These are phyloP conservation scores for Lanmaoa pseudosensibilis DNA, from an alignment of 768 basidiomycete species.

Conservation along the genomic window DNA sequence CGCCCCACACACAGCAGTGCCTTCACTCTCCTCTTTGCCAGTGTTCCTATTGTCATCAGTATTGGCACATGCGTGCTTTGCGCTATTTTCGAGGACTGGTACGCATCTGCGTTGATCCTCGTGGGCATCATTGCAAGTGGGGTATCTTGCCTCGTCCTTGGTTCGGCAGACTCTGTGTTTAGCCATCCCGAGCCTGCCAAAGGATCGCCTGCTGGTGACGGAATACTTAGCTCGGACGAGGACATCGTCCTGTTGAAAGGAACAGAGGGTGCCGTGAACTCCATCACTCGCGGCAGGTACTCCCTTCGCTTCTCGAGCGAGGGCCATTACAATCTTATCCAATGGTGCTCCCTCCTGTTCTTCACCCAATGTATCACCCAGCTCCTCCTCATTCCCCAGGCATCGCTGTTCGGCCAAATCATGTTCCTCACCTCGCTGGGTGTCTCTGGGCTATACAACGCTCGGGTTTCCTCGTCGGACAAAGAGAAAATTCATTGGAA, in stretches of 20 bases:
- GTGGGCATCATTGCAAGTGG: conserved; percentile 33
- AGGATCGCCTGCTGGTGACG: conserved; percentile 29
- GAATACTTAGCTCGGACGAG: conserved; percentile 19
- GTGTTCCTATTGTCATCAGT: too few relatives aligned
- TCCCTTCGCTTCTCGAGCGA: conserved; percentile 20
- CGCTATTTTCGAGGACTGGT: conserved; percentile 26
- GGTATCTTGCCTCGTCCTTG: conserved; percentile 24
- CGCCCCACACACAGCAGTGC: too few relatives aligned
- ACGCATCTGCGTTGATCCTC: conserved; percentile 31
- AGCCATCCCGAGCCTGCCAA: too few relatives aligned
- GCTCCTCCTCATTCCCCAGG: conserved; percentile 32
- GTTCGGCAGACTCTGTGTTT: conserved; percentile 22
- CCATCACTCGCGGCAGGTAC: conserved; percentile 24
- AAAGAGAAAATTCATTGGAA: conserved; percentile 16
- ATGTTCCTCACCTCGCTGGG: conserved; percentile 31
- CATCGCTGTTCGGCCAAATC: too few relatives aligned
- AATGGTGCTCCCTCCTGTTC: conserved; percentile 25
- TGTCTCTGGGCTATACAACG: conserved; percentile 27
- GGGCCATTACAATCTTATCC: conserved; percentile 12
- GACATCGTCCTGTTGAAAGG: conserved; percentile 29
- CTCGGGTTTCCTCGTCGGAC: conserved; percentile 32
- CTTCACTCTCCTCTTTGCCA: too few relatives aligned
- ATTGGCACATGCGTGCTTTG: too few relatives aligned
- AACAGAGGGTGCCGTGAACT: too few relatives aligned
- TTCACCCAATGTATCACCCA: conserved; percentile 26